Conservation (phyloP, 495 filamentous ascomycete genomes). For the Lichenothelia convexa region DNA sequence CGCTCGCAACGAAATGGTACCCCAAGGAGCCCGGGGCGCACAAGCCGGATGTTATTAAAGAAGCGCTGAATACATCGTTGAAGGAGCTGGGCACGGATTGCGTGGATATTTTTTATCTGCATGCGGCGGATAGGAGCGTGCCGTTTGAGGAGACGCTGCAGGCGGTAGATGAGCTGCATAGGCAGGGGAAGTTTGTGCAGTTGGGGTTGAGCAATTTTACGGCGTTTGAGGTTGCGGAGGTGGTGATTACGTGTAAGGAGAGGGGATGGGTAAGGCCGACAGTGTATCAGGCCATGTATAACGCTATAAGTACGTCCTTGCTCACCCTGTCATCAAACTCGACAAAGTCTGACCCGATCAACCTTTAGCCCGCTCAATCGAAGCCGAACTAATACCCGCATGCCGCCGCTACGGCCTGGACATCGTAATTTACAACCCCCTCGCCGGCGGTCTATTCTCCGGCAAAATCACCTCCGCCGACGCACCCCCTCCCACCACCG, state of each 20-base stretch:
- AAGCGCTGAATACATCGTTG: conserved; percentile 44
- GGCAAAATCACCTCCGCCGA: conserved; percentile 67
- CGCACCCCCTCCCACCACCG: conserved; percentile 39
- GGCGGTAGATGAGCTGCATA: conserved; percentile 62
- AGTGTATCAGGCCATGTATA: conserved; percentile 53
- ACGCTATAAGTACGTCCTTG: too few species aligned
- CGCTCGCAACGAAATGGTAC: conserved; percentile 71
- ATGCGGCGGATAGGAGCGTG: conserved; percentile 53
- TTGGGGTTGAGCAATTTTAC: conserved; percentile 75
- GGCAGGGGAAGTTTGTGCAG: conserved; percentile 70
- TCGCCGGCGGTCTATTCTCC: conserved; percentile 67
- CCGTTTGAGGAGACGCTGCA: conserved; percentile 60
- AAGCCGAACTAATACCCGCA: conserved; percentile 59
- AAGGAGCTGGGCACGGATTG: conserved; percentile 54
- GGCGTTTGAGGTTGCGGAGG: conserved; percentile 79
- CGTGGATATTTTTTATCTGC: conserved; percentile 80
- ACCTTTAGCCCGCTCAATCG: conserved; percentile 55
- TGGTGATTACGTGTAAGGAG: conserved; percentile 64
- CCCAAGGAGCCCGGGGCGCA: conserved; percentile 40
- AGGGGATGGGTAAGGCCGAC: conserved; percentile 56
- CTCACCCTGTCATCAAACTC: too few species aligned
- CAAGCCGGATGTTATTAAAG: conserved; percentile 37
- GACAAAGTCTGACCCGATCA: too few species aligned
- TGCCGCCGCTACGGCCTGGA: conserved; percentile 76
- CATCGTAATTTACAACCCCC: conserved; percentile 81